Conservation (phyloP, 2,329 filamentous ascomycete genomes). For the Aspergillus neoniger region DNA sequence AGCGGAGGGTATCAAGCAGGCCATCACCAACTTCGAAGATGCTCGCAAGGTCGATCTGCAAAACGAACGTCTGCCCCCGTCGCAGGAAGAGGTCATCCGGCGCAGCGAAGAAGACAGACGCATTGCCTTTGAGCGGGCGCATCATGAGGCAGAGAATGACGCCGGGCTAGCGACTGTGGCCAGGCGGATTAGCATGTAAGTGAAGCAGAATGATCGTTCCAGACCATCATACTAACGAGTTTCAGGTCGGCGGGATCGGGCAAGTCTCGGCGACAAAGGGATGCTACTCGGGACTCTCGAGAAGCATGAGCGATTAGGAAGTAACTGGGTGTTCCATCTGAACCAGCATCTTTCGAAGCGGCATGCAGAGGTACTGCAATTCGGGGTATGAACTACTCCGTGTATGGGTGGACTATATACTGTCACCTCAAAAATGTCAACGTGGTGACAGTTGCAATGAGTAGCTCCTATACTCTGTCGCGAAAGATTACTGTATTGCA, state of each 20-base stretch:
- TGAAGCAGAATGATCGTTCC: conserved; percentile 21
- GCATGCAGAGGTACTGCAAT: conserved; percentile 4
- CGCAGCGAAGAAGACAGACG: conserved; percentile 79
- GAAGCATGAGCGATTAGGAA: conserved; percentile 17
- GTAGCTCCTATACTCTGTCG: not conserved
- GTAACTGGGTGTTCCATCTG: conserved; percentile 7
- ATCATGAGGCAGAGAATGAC: conserved; percentile 88
- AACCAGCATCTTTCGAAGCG: conserved; percentile 9
- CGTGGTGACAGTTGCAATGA: no score
- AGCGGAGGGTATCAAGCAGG: conserved; percentile 97
- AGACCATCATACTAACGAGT: not conserved
- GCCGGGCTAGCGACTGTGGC: conserved; percentile 82
- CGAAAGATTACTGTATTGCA: conserved; percentile 20
- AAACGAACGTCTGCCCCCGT: conserved; percentile 92
- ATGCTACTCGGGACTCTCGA: conserved; percentile 31
- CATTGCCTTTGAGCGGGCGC: conserved; percentile 81
- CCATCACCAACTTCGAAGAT: conserved; percentile 95
- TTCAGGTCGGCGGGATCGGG: conserved; percentile 44
- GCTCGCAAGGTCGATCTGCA: conserved; percentile 95
- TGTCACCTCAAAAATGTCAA: not conserved
- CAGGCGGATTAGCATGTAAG: conserved; percentile 94
- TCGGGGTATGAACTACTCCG: not conserved
- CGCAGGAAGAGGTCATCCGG: conserved; percentile 84
- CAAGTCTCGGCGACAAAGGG: conserved; percentile 36
- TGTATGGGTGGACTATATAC: conserved; percentile 1